These are phyloP conservation scores for Kuraishia molischiana DNA, from an alignment of 805 yeast species.

Conservation along the genomic window DNA sequence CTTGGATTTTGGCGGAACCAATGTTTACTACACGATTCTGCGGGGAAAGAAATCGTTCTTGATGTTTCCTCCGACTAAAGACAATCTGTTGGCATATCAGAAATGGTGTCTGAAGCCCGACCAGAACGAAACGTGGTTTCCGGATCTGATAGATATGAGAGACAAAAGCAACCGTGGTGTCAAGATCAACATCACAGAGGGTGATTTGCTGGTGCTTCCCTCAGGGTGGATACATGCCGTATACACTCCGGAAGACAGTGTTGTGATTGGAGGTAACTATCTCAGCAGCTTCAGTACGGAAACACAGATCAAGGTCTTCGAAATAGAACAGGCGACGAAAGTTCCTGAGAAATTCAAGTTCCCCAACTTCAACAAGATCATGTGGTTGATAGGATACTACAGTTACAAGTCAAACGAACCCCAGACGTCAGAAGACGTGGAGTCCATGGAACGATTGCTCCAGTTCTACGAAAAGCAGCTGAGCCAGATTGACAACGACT, in stretches of 20 bases:
- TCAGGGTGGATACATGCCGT: constrained; percentile 94
- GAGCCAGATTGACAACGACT: constrained; percentile 7
- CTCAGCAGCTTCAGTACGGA: constrained; percentile 54
- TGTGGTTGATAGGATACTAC: constrained; percentile 59
- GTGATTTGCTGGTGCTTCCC: constrained; percentile 77
- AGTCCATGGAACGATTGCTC: constrained; percentile 11
- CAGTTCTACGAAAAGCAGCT: constrained; percentile 15
- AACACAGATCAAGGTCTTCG: constrained; percentile 51
- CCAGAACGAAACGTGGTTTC: constrained; percentile 59
- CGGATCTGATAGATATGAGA: constrained; percentile 28
- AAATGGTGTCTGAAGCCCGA: constrained; percentile 63
- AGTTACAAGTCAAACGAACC: constrained; percentile 9
- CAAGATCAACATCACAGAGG: constrained; percentile 28
- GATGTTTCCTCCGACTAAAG: constrained; percentile 66
- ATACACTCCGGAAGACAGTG: constrained; percentile 68
- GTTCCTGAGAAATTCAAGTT: constrained; percentile 73
- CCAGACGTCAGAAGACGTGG: constrained; percentile 8
- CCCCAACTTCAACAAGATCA: constrained; percentile 61
- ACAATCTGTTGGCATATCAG: constrained; percentile 51
- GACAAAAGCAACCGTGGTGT: constrained; percentile 18
- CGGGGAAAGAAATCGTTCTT: constrained; percentile 69
- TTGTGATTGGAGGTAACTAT: constrained; percentile 85
- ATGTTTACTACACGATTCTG: constrained; percentile 78
- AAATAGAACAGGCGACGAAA: constrained; percentile 55
- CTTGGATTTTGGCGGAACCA: constrained; percentile 86